Percentiles rank a stretch among this genome's conserved stretches.
phyloP scores from a whole-genome alignment of 2,329 filamentous ascomycete species.

The Penicillium digitatum region DNA sequence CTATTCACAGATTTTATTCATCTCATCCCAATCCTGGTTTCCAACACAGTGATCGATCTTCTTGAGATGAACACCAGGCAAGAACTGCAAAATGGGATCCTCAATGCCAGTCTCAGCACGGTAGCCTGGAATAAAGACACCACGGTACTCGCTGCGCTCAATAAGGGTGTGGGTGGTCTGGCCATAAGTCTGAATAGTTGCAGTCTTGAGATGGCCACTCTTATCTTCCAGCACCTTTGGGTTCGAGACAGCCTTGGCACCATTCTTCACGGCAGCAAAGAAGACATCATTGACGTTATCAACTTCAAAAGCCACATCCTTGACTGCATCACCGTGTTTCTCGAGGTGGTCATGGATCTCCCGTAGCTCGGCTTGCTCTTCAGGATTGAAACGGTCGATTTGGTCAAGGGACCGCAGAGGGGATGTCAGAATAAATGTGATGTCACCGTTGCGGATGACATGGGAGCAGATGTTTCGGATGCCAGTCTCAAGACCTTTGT shows the following conservation, averaged over 20 bases:
- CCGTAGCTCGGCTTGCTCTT: conserved; percentile 62
- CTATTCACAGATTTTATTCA: conserved; percentile 63
- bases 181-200: conserved; percentile 85
- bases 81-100: conserved; percentile 47
- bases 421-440: conserved; percentile 44
- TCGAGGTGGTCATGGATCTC: conserved; percentile 82
- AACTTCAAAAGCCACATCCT: conserved; percentile 92
- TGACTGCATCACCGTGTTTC: conserved; percentile 86
- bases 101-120: conserved; percentile 48
- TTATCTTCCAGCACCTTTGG: conserved; percentile 59
- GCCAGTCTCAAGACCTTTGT: conserved; percentile 83
- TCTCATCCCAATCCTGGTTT: conserved; percentile 93
- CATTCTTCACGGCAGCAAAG: conserved; percentile 60
- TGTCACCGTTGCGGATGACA: conserved; percentile 51
- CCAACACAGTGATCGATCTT: conserved; percentile 95
- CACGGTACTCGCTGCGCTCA: conserved; percentile 65
- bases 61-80: conserved; percentile 64
- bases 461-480: conserved; percentile 77
- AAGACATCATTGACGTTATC: conserved; percentile 83
- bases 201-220: conserved; percentile 65
- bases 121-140: conserved; percentile 81
- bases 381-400: conserved; percentile 50
- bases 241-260: conserved; percentile 38
- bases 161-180: conserved; percentile 94
- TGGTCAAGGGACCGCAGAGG: conserved; percentile 60